Percentiles rank a stretch among this genome's conserved stretches.
phyloP scores from a whole-genome alignment of 2,329 filamentous ascomycete genomes.

The Thelonectria olida region DNA sequence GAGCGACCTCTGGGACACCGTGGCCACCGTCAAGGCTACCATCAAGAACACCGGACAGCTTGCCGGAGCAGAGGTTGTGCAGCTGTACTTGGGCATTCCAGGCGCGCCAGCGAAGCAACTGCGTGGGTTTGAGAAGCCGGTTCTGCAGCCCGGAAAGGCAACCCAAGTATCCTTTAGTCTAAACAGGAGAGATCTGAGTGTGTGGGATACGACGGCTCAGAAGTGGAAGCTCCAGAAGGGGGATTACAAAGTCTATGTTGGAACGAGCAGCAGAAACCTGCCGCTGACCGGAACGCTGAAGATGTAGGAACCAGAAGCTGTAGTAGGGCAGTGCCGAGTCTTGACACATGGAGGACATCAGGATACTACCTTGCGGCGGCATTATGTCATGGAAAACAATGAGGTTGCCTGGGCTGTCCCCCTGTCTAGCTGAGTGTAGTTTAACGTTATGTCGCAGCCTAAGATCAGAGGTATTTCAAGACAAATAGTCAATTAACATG shows the following conservation, averaged over 20 bases:
- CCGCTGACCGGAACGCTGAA: background rate
- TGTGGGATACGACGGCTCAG: conserved; percentile 5
- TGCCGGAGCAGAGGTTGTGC: conserved; percentile 1
- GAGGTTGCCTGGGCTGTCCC: too few species aligned
- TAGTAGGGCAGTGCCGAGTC: too few species aligned
- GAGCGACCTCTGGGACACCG: conserved; percentile 6
- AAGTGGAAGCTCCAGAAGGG: conserved; percentile 10
- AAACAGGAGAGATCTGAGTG: background rate
- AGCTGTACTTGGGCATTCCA: conserved; percentile 8
- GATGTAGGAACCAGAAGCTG: background rate
- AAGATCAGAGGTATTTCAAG: too few species aligned
- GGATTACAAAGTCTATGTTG: conserved; percentile 8
- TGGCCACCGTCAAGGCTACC: background rate
- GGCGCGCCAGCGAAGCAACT: conserved; percentile 4
- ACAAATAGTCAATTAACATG: too few species aligned
- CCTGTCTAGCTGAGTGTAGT: too few species aligned
- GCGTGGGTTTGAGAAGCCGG: conserved; percentile 7
- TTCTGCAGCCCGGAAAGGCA: background rate
- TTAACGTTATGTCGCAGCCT: too few species aligned
- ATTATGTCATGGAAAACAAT: too few species aligned
- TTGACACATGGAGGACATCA: too few species aligned
- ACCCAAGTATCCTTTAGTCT: conserved; percentile 1
- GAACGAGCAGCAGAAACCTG: conserved; percentile 4
- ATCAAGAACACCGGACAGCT: conserved; percentile 6
- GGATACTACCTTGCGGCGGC: too few species aligned